These are phyloP conservation scores for Argentina anserina DNA, from an alignment of 306 rosid genomes.

Conservation along the genomic window DNA sequence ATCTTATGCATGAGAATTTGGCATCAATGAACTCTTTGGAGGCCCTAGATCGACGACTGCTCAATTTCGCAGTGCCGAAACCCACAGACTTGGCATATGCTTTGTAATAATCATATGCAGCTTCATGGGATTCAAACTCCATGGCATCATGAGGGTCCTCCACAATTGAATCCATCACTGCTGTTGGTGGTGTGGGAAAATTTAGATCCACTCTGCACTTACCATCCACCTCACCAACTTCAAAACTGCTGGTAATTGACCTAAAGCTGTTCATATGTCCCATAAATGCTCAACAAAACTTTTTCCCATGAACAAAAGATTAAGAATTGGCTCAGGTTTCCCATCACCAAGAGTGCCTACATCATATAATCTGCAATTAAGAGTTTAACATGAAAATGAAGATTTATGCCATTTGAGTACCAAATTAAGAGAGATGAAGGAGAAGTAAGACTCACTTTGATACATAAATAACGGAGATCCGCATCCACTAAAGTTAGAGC, in stretches of 20 bases:
- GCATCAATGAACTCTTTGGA: conserved; percentile 32
- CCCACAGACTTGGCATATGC: conserved; percentile 29
- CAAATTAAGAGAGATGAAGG: neutral
- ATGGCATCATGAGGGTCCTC: conserved; percentile 31
- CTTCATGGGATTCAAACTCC: conserved; percentile 30
- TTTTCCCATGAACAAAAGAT: conserved; percentile 19
- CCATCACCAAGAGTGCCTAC: conserved; percentile 18
- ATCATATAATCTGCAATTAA: neutral
- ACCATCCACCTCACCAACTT: conserved; percentile 15
- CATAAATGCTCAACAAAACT: conserved; percentile 1
- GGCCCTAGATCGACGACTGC: conserved; percentile 32
- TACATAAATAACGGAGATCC: neutral
- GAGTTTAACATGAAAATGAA: neutral
- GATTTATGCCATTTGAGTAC: neutral
- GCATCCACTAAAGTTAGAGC: neutral
- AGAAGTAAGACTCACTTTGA: neutral
- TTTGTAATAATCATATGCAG: conserved; percentile 27
- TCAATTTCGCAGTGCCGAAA: conserved; percentile 30
- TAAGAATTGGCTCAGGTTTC: conserved; percentile 5
- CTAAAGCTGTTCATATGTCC: conserved; percentile 14
- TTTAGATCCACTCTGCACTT: conserved; percentile 21
- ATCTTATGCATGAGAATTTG: conserved; percentile 29
- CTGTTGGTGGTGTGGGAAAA: conserved; percentile 14
- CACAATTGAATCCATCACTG: conserved; percentile 19
- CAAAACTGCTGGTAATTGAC: conserved; percentile 4